Evolutionary conservation across 2,329 filamentous ascomycete species (phyloP).

Genomic region (Alternaria brassicicola): DNA sequence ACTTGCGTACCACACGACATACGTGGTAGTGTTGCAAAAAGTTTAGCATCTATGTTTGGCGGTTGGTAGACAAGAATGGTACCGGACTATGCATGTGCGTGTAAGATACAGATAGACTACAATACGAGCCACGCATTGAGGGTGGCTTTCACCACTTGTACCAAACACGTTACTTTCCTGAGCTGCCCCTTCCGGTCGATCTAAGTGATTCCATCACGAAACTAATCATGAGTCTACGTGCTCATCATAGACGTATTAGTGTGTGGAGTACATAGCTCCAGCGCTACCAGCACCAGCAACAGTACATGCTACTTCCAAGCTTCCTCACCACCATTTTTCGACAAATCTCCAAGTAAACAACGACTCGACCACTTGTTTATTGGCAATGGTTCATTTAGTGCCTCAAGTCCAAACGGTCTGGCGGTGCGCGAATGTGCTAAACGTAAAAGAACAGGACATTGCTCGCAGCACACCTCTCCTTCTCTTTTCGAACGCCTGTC

Average conservation of each 20-base stretch:
- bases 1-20: background rate
- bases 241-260: background rate
- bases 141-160: background rate
- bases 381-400: background rate
- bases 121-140: background rate
- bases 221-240: background rate
- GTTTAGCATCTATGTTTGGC: conserved; percentile 1
- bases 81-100: background rate
- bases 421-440: background rate
- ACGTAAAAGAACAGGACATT: background rate
- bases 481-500: background rate
- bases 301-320: background rate
- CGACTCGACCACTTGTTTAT: background rate
- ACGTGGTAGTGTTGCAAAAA: background rate
- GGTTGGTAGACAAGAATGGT: conserved; percentile 1
- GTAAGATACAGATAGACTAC: conserved; percentile 4
- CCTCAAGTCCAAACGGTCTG: background rate
- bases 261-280: background rate
- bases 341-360: background rate
- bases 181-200: background rate
- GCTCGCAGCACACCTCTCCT: background rate
- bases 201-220: background rate
- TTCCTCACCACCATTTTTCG: background rate
- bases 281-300: background rate
- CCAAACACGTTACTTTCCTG: background rate